Evolutionary conservation across 2,329 filamentous ascomycete genomes (phyloP).

Genomic region (Botryotinia globosa): DNA sequence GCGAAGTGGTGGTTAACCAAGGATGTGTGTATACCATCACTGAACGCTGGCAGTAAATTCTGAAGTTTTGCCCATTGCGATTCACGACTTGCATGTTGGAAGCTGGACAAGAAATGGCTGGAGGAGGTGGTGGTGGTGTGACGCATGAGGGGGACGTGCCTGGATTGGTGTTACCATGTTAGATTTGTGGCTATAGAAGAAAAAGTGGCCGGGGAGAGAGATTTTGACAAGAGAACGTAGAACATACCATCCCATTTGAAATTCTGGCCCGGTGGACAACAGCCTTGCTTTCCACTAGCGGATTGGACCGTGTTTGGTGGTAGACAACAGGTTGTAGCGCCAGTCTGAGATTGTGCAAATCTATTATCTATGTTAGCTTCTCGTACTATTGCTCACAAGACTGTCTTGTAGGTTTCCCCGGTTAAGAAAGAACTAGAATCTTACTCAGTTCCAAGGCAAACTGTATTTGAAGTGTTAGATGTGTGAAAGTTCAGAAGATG

Average conservation of each 20-base stretch:
- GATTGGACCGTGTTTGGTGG: not conserved
- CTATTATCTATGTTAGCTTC: not conserved
- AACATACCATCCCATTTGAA: slow-evolving; percentile 11
- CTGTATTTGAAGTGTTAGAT: not conserved
- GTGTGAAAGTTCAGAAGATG: not conserved
- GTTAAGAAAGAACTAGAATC: not conserved
- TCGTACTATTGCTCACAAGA: not conserved
- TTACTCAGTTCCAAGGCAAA: slow-evolving; percentile 15
- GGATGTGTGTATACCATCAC: slow-evolving; percentile 13
- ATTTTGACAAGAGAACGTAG: not conserved
- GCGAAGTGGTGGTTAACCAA: slow-evolving; percentile 3
- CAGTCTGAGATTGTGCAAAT: not conserved
- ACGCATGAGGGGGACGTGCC: slow-evolving; percentile 5
- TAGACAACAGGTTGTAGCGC: not conserved
- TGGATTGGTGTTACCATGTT: not conserved
- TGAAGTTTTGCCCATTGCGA: slow-evolving; percentile 12
- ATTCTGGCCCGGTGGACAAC: not conserved
- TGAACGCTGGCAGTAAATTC: slow-evolving; percentile 11
- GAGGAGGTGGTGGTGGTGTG: not conserved
- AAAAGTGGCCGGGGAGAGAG: not conserved
- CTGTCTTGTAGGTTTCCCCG: not conserved
- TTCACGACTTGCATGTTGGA: slow-evolving; percentile 5
- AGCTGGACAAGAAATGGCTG: not conserved
- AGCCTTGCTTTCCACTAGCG: slow-evolving; percentile 4
- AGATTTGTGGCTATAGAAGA: not conserved